Evolutionary conservation across 2,329 filamentous ascomycete genomes (phyloP).

Genomic region (Fusarium newnesense): DNA sequence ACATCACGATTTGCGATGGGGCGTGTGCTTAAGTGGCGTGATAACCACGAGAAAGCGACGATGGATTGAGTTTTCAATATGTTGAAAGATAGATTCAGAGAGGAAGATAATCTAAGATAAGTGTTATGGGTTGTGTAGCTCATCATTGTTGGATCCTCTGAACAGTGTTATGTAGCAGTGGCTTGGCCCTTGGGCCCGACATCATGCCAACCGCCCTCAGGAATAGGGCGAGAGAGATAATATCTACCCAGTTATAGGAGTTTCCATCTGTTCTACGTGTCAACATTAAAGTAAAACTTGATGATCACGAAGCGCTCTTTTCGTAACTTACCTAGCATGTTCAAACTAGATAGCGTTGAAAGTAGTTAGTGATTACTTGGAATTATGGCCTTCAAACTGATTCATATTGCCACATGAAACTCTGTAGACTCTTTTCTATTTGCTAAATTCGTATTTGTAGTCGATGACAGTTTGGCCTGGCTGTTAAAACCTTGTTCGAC

Average conservation of each 20-base stretch:
- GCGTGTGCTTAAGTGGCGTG: neutral
- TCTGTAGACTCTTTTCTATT: too few species aligned
- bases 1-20: neutral
- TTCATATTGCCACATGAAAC: too few species aligned
- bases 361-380: too few species aligned
- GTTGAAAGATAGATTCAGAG: neutral
- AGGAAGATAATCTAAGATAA: neutral
- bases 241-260: too few species aligned
- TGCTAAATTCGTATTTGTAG: neutral
- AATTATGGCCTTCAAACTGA: too few species aligned
- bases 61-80: neutral
- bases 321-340: too few species aligned
- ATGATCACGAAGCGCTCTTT: too few species aligned
- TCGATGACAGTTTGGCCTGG: rapidly evolving
- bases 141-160: rapidly evolving
- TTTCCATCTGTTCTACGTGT: too few species aligned
- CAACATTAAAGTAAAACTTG: too few species aligned
- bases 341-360: too few species aligned
- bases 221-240: too few species aligned
- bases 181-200: neutral
- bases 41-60: rapidly evolving
- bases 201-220: neutral
- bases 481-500: neutral
- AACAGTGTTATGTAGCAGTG: neutral
- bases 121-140: neutral